Evolutionary conservation across 305 asterid species (phyloP).

Genomic region (Coffea humblotiana): DNA sequence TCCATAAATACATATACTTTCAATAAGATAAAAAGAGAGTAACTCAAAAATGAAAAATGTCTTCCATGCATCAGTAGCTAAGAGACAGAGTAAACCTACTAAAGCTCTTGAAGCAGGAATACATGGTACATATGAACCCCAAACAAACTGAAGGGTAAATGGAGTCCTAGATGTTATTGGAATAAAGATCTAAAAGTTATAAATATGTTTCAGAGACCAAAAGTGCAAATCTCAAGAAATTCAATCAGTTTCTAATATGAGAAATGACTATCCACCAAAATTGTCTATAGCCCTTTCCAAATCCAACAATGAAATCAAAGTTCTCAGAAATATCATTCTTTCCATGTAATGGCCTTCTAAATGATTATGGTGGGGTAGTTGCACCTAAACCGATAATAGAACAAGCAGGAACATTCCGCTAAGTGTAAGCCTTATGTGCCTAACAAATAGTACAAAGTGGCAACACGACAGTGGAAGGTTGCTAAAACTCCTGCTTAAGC

Average conservation of each 20-base stretch:
- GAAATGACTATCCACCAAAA: background rate
- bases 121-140: background rate
- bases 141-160: background rate
- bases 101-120: background rate
- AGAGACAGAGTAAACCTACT: background rate
- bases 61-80: background rate
- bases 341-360: background rate
- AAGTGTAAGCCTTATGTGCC: background rate
- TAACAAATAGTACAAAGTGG: background rate
- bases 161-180: background rate
- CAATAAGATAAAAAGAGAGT: background rate
- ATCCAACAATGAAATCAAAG: background rate
- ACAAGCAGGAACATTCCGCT: background rate
- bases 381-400: too few species aligned
- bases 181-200: background rate
- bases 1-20: background rate
- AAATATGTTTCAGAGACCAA: too few species aligned
- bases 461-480: background rate
- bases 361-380: background rate
- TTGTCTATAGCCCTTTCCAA: background rate
- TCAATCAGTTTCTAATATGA: background rate
- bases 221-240: background rate
- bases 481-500: background rate
- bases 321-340: background rate
- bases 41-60: background rate